Base-by-base conservation (phyloP, 257 asterid genomes). In the Capsicum baccatum region DNA sequence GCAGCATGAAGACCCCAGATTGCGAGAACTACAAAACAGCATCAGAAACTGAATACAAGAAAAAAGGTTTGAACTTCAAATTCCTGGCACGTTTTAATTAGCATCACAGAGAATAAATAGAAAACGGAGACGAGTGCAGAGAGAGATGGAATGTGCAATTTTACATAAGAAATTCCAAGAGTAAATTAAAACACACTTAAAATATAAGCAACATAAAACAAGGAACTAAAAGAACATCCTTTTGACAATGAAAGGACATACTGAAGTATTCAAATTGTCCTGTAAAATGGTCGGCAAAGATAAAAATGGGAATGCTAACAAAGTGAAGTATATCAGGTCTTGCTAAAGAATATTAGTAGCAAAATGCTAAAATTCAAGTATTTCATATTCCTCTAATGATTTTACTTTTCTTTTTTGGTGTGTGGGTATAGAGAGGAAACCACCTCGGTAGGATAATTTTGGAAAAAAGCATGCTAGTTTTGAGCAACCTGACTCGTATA, bases 1-100 rank as follows among this genome's bases (percentile, higher is more conserved):
- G 95, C 84, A 97, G 91, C 88, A 95, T 88, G 62, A 88, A 90
- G 86, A 97, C 86, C 82, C 98, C 99, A 84, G 99, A 97, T 87
- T 88, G 97, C 63, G 91, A 84, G 85, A 88, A 91, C 99, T 96
- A 91, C 87, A 87, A 33, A 85, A 33, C 52, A 76, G 63, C 63
- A 76, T 52, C 48, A 13, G 48, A 76, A 52, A 10, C 81, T 76
- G 62, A 21, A 21, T 26, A 52, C 12, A 52, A 21, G 52, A 50
- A 35, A 52, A 57, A 52, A 76, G 5, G 63, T 26, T 76, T 13
- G 62, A 76, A 26, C 13, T 33, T 76, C 26, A 8, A 33, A 52
- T 57, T 70, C 37, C 37, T 44, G n/a, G 44, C 26, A 56, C 15
- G 62, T 56, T 56, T 56, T 35, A 63, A 26, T 63, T 21, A 19